phyloP scores from a whole-genome alignment of 306 rosid species.

The Pachyrhizus erosus region DNA sequence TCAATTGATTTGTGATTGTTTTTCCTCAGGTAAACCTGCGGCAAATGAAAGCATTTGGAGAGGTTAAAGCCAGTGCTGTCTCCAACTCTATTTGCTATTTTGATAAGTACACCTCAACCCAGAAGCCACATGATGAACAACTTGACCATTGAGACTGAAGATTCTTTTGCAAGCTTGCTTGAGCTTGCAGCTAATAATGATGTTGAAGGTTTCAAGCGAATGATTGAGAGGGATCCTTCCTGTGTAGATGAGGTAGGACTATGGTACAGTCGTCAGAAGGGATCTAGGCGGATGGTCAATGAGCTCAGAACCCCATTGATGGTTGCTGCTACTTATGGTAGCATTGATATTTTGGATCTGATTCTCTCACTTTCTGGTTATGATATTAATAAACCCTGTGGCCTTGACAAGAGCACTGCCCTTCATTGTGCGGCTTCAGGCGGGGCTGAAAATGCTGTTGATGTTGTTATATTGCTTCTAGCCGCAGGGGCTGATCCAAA shows the following conservation, averaged over 20 bases:
- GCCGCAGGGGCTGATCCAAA: slow-evolving; percentile 5
- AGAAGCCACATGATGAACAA: slow-evolving; percentile 11
- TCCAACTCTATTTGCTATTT: not conserved
- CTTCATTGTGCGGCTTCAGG: slow-evolving; percentile 13
- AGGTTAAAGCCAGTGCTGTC: slow-evolving; percentile 17
- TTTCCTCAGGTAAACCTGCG: slow-evolving; percentile 39
- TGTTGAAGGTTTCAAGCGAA: slow-evolving; percentile 21
- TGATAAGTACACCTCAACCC: not conserved
- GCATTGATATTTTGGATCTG: not conserved
- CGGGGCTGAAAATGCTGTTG: not conserved
- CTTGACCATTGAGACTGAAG: slow-evolving; percentile 15
- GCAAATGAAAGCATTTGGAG: slow-evolving; percentile 57
- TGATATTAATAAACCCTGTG: not conserved
- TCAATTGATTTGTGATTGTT: not conserved
- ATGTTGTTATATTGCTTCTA: not conserved
- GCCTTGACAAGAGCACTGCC: slow-evolving; percentile 20
- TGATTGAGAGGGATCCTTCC: slow-evolving; percentile 27
- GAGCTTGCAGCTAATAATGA: slow-evolving; percentile 1
- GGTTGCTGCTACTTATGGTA: slow-evolving; percentile 24
- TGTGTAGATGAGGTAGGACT: slow-evolving; percentile 14
- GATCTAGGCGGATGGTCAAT: slow-evolving; percentile 17
- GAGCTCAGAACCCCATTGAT: slow-evolving; percentile 11
- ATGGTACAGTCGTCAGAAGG: not conserved
- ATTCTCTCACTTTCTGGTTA: not conserved
- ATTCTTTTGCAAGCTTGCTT: slow-evolving; percentile 16